Evolutionary conservation across 345 rosid species (phyloP).

Genomic region (Aquilaria sinensis): DNA sequence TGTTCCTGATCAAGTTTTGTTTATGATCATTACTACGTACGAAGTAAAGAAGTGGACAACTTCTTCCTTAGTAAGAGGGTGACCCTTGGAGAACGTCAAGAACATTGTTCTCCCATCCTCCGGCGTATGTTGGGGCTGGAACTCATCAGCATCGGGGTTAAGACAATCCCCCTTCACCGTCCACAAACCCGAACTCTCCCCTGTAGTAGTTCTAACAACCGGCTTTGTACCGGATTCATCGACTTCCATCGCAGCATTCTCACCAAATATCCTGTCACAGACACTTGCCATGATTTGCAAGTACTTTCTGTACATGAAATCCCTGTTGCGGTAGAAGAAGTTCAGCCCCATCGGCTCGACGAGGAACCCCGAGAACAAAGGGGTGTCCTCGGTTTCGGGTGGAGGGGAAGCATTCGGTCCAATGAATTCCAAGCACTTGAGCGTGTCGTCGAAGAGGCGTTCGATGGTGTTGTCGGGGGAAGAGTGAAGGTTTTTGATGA

Average conservation of each 20-base stretch:
- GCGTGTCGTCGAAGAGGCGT: conserved; percentile 15
- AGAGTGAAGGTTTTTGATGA: conserved; percentile 20
- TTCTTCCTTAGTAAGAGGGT: conserved; percentile 26
- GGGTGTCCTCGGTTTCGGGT: conserved; percentile 1
- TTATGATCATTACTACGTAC: conserved; percentile 3
- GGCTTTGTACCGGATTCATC: conserved; percentile 23
- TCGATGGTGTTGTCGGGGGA: conserved; percentile 17
- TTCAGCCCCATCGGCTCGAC: conserved; percentile 15
- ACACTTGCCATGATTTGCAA: conserved; percentile 23
- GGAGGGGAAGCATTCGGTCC: conserved; percentile 10
- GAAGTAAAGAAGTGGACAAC: conserved; percentile 21
- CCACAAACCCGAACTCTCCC: neutral
- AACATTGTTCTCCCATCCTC: conserved; percentile 26
- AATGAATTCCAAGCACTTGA: conserved; percentile 17
- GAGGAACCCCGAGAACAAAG: conserved; percentile 9
- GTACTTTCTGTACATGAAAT: conserved; percentile 19
- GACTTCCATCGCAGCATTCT: conserved; percentile 20
- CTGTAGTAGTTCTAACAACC: neutral
- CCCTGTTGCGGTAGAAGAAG: conserved; percentile 19
- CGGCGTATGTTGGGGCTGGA: conserved; percentile 7
- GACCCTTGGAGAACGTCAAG: conserved; percentile 28
- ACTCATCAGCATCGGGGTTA: conserved; percentile 18
- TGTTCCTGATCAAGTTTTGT: no score
- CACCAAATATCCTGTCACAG: conserved; percentile 27
- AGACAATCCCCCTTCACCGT: neutral